Conservation (phyloP, 2,329 filamentous ascomycete genomes). For the Mycogone perniciosa region DNA sequence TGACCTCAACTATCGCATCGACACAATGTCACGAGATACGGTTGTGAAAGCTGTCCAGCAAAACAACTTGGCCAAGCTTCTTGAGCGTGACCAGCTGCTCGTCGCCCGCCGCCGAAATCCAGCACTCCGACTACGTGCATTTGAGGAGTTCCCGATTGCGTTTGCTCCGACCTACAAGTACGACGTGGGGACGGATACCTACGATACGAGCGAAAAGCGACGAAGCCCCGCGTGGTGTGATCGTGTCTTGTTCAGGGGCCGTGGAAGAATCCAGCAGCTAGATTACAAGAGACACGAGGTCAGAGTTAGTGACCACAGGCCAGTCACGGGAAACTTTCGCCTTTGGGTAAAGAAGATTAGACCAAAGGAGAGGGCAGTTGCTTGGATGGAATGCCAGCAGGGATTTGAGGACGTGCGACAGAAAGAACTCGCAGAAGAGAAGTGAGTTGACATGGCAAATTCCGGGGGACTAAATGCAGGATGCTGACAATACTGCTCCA, state of each 20-base stretch:
- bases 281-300: slow-evolving; percentile 89
- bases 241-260: slow-evolving; percentile 76
- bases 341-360: slow-evolving; percentile 80
- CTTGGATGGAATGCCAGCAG: slow-evolving; percentile 68
- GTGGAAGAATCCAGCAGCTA: slow-evolving; percentile 75
- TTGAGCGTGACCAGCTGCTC: slow-evolving; percentile 89
- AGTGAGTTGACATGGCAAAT: slow-evolving; percentile 51
- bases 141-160: slow-evolving; percentile 82
- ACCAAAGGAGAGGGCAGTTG: slow-evolving; percentile 54
- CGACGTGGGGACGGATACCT: slow-evolving; percentile 88
- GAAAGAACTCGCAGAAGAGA: slow-evolving; percentile 63
- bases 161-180: slow-evolving; percentile 99
- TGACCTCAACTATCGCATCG: slow-evolving; percentile 96
- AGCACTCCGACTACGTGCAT: slow-evolving; percentile 78
- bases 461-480: background rate
- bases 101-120: slow-evolving; percentile 85
- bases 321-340: slow-evolving; percentile 79
- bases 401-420: slow-evolving; percentile 67
- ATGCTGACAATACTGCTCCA: slow-evolving; percentile 24
- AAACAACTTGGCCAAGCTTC: slow-evolving; percentile 74
- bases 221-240: slow-evolving; percentile 96
- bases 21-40: slow-evolving; percentile 90
- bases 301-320: slow-evolving; percentile 83
- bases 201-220: slow-evolving; percentile 92
- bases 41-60: slow-evolving; percentile 80